Conservation (phyloP, 805 yeast genomes). For the Cyberlindnera galapagoensis region DNA sequence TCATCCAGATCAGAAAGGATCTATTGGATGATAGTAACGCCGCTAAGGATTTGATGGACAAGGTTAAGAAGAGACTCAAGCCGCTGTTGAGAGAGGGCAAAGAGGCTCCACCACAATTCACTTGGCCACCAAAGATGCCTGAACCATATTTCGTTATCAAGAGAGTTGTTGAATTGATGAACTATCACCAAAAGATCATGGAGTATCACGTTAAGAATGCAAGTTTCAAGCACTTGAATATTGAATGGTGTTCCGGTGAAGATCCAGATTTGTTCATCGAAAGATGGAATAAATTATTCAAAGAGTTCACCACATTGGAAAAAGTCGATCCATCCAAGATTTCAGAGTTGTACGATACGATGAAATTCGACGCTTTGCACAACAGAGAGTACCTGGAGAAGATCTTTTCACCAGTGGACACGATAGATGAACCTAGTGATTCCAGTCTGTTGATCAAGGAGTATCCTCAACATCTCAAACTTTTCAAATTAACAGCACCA, state of each 20-base stretch:
- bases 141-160: constrained; percentile 93
- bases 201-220: constrained; percentile 65
- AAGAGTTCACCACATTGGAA: constrained; percentile 86
- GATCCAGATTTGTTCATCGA: constrained; percentile 87
- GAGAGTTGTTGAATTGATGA: constrained; percentile 93
- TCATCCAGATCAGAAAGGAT: constrained; percentile 79
- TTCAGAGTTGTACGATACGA: constrained; percentile 93
- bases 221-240: constrained; percentile 50
- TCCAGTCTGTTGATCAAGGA: constrained; percentile 23
- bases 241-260: constrained; percentile 94
- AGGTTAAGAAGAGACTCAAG: constrained; percentile 92
- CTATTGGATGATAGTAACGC: constrained; percentile 95
- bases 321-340: constrained; percentile 97
- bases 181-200: constrained; percentile 80
- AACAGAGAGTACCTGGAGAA: constrained; percentile 83
- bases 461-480: constrained; percentile 24
- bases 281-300: constrained; percentile 95
- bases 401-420: constrained; percentile 63
- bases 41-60: constrained; percentile 96
- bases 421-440: constrained; percentile 29
- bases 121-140: constrained; percentile 99
- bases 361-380: constrained; percentile 97
- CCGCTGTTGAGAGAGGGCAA: constrained; percentile 92
- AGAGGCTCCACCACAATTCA: constrained; percentile 94
- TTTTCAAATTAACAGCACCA: constrained; percentile 17